Base-by-base conservation (phyloP, 257 asterid species). In the Nicotiana undulata region DNA sequence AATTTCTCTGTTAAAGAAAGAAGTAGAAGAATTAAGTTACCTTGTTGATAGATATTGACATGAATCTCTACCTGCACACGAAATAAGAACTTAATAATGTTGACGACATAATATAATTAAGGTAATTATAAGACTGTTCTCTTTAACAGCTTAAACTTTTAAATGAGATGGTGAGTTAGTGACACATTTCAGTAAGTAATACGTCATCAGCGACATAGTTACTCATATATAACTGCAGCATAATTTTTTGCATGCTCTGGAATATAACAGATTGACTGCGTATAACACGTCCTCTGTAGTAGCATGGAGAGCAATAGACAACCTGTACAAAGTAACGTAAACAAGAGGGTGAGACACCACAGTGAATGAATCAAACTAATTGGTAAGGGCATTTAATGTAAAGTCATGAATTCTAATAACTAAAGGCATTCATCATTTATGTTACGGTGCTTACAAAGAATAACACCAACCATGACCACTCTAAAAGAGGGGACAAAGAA, bases 11-110 rank as follows among this genome's bases (percentile, higher is more conserved):
- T 18, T 56, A 20, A 22, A 49, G 8, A 74, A 72, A 40, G 31
- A 72, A 40, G 49, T 22, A 49, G 1, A 44, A 22, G 3, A 44
- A 10, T 49, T 22, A 12, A 22, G 26, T 53, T 89, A 93, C 98
- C 98, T 93, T 1, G 89, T 89, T 63, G 94, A 86, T 82, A 87
- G 90, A 85, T 88, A 93, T 46, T 72, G 90, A 64, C 98, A 93
- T 79, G 90, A 53, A 9, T 82, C 93, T n/a, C 82, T 82, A 86
- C 98, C 98, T 93, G 93, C 89, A 91, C 5, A 80, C 60, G 2
- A 37, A 37, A 2, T 37, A 37, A 37, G 44, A 6, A 37, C 44
- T 37, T 37, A 37, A 37, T 37, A 32, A 4, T 32, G 6, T 4
- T 32, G 37, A 32, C 6, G 37, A 32, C 37, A 32, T 32, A 32